phyloP scores from a whole-genome alignment of 1,284 basidiomycete species.

The Fomitopsis pinicola region DNA sequence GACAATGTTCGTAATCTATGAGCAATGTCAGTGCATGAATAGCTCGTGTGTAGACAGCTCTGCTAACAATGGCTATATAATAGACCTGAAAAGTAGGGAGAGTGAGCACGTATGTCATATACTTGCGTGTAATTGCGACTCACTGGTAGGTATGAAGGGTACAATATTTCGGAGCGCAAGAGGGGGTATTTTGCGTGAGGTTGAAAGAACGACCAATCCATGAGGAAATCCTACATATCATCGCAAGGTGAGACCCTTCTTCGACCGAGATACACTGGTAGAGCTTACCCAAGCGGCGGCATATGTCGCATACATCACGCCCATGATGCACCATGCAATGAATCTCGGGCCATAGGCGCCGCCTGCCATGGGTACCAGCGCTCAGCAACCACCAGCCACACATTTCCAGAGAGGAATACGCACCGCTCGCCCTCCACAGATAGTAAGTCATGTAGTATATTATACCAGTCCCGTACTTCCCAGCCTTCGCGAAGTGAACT shows the following conservation, averaged over 20 bases:
- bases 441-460: slow-evolving; percentile 63
- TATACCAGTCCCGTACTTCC: slow-evolving; percentile 74
- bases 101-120: not conserved
- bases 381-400: not conserved
- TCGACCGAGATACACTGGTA: not conserved
- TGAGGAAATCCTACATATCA: slow-evolving; percentile 55
- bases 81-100: slow-evolving; percentile 45
- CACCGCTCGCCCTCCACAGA: slow-evolving; percentile 70
- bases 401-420: slow-evolving; percentile 10
- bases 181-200: slow-evolving; percentile 56
- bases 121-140: slow-evolving; percentile 21
- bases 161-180: slow-evolving; percentile 74
- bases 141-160: slow-evolving; percentile 56
- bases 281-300: slow-evolving; percentile 71
- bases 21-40: not conserved
- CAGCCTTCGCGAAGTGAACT: slow-evolving; percentile 44
- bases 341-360: slow-evolving; percentile 45
- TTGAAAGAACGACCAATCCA: slow-evolving; percentile 81
- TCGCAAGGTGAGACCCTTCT: not conserved
- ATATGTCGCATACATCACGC: slow-evolving; percentile 64
- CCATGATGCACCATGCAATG: slow-evolving; percentile 61
- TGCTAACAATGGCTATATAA: slow-evolving; percentile 66
- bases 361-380: slow-evolving; percentile 16
- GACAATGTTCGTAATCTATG: slow-evolving; percentile 64
- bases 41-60: not conserved